Conservation (phyloP, 1,284 basidiomycete species). For the Boletus semigastroideus region DNA sequence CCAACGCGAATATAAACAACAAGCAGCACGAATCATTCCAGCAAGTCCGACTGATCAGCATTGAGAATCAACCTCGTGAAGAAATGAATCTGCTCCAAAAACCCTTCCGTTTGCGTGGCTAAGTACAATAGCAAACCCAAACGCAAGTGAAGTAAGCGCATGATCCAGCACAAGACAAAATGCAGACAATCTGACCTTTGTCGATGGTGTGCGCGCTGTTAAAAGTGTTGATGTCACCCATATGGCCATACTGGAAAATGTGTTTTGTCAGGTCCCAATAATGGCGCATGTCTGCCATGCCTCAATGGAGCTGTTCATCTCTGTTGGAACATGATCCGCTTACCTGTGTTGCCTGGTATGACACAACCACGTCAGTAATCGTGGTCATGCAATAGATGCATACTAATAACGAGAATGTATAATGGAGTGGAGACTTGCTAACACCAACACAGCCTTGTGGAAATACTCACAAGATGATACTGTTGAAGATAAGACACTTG, state of each 20-base stretch:
- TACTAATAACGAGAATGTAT: too few species aligned
- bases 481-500: too few species aligned
- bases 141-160: background rate
- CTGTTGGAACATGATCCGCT: conserved; percentile 13
- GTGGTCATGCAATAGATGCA: background rate
- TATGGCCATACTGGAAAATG: conserved; percentile 53
- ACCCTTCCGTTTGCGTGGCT: conserved; percentile 35
- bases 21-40: conserved; percentile 15
- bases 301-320: conserved; percentile 20
- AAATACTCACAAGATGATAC: too few species aligned
- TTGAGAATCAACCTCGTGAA: conserved; percentile 38
- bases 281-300: conserved; percentile 41
- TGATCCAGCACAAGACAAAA: background rate
- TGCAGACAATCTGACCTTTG: conserved; percentile 34
- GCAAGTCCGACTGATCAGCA: conserved; percentile 27
- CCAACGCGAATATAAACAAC: background rate
- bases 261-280: conserved; percentile 47
- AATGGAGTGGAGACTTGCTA: too few species aligned
- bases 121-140: background rate
- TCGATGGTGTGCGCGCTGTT: conserved; percentile 55
- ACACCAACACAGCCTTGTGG: too few species aligned
- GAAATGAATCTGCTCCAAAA: conserved; percentile 39
- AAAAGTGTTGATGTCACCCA: conserved; percentile 31
- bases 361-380: conserved; percentile 5
- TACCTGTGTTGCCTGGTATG: conserved; percentile 37